Conservation (phyloP, 345 rosid genomes). For the Syzygium aqueum region DNA sequence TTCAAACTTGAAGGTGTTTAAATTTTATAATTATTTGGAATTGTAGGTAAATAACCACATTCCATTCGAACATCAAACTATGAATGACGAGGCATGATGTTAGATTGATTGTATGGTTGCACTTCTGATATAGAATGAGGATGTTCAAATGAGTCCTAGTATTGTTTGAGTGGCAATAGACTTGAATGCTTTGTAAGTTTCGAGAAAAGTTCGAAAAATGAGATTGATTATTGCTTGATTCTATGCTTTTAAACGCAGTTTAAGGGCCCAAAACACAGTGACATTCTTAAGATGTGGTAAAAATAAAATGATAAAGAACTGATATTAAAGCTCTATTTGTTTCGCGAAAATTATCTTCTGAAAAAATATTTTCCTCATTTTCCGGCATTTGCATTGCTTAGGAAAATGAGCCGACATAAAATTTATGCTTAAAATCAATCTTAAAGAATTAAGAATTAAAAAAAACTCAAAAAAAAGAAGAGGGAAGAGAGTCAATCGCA, state of each 20-base stretch:
- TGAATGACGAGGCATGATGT: not conserved
- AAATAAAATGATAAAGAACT: not conserved
- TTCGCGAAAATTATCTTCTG: too few species aligned
- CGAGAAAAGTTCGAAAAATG: not conserved
- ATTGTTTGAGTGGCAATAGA: not conserved
- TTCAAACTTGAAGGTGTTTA: not conserved
- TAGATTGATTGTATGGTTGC: not conserved
- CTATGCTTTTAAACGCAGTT: not conserved
- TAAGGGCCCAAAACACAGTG: not conserved
- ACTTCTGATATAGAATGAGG: not conserved
- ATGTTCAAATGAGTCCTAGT: not conserved
- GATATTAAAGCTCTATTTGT: too few species aligned
- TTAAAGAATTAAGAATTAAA: too few species aligned
- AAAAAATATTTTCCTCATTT: too few species aligned
- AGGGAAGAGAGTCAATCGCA: not conserved
- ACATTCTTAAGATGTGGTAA: not conserved
- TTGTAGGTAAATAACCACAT: not conserved
- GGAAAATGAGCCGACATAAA: too few species aligned
- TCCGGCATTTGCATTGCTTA: too few species aligned
- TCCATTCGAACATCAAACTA: not conserved
- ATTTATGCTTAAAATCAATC: too few species aligned
- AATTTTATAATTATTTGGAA: not conserved
- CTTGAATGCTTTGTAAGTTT: not conserved
- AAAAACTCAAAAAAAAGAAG: not conserved
- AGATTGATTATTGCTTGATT: not conserved